Base-by-base conservation (phyloP, 2,329 filamentous ascomycete genomes). In the Macrophomina pseudophaseolina region DNA sequence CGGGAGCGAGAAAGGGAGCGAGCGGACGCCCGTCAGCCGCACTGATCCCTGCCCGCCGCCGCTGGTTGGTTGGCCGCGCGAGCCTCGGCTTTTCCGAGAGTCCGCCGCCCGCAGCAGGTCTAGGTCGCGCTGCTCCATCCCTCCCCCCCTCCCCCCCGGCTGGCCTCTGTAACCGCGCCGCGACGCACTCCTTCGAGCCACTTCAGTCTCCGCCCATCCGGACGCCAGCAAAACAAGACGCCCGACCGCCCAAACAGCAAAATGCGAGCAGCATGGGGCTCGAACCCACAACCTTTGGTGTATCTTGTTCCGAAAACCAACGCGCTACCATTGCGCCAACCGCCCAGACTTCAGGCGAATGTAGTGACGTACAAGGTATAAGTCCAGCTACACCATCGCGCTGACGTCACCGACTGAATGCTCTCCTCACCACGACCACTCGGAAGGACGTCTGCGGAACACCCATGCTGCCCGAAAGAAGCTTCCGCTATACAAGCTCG, bases 241-340 rank as follows among this genome's bases (percentile, higher is more conserved):
- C 56, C 18, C 8, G n/a, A 18, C 2, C n/a, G 38, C n/a, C 11
- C 48, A 54, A 49, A 60, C n/a, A 11, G 30, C 44, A 66, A 48
- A 54, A 16, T 48, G 40, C 68, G 67, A 68, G 65, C 59, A 65
- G 59, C 70, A 71, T 69, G 70, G 70, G 70, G 70, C 66, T 71
- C 69, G 70, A 71, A 71, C 70, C 70, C 70, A 69, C 70, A 71
- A 71, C 70, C 70, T 71, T 71, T 71, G 69, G 70, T 71, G 69
- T 48, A 68, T 63, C 63, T 38, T 1, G n/a, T 11, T 66, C 70
- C 70, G 70, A 71, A 71, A 71, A 71, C 70, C 69, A 70, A 71
- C 69, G 70, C 70, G 70, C 70, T 71, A 71, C 70, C 70, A 71
- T 71, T 71, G 70, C 70, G 70, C 70, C 69, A 71, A 71, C 54